Percentiles rank a stretch among this genome's conserved stretches.
Conservation (phyloP, 352 stramenopile species). For the Pythium grandisporangium region DNA sequence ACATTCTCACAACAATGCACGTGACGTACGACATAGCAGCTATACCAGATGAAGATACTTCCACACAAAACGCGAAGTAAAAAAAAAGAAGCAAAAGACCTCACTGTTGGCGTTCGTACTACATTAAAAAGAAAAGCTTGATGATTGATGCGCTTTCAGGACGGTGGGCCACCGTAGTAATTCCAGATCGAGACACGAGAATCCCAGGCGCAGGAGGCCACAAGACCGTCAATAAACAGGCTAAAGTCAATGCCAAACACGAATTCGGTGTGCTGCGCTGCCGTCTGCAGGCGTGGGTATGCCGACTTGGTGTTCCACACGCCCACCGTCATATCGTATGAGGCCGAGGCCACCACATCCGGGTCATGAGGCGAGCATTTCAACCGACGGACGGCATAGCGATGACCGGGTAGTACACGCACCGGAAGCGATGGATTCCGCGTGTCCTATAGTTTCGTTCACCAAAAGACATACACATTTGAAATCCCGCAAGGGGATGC, state of each 20-base stretch:
- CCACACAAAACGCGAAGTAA: no score
- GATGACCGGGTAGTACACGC: constrained; percentile 65
- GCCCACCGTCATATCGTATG: constrained; percentile 88
- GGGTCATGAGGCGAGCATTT: constrained; percentile 82
- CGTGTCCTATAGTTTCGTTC: constrained; percentile 38
- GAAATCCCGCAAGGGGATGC: no score
- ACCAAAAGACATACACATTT: no score
- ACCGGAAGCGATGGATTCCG: constrained; percentile 61
- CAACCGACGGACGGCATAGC: constrained; percentile 72
- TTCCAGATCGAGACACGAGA: constrained; percentile 70
- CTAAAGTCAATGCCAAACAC: constrained; percentile 82
- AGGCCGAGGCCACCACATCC: constrained; percentile 74
- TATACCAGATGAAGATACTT: no score
- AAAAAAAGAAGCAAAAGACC: no score
- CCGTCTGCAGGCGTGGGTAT: constrained; percentile 67
- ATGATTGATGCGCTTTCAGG: no score
- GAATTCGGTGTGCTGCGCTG: constrained; percentile 82
- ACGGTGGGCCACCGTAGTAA: constrained; percentile 59
- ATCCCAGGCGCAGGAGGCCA: constrained; percentile 78
- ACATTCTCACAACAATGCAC: no score
- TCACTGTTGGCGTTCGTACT: no score
- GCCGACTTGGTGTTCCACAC: constrained; percentile 83
- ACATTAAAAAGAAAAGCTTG: no score
- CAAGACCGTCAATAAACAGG: constrained; percentile 66
- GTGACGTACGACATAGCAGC: no score